Evolutionary conservation across 164 flowering plant species (phyloP), one percentile per base, ranked within the genome.

Genomic region (Tetrastigma voinierianum): DNA sequence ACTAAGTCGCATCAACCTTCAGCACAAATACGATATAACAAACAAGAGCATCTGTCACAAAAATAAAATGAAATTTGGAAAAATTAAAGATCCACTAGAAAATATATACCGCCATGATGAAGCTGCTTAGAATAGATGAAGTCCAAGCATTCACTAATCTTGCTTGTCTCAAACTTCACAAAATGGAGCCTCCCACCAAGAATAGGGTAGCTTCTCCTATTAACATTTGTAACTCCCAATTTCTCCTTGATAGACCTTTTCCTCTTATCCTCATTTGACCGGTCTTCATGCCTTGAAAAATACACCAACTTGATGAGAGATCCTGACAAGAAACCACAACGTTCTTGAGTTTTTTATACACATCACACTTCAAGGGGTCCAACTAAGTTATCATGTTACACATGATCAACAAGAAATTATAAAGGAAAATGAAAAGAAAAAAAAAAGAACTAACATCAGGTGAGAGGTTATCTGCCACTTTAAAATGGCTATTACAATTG

Each of bases 101-200:
- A 32, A 68, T 59, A 25, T 58, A 67, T 84, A 87, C 98, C 93
- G 56, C 95, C 88, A 71, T 79, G 68, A 68, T 95, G 98, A 73
- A 95, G 97, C 77, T 92, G 97, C 88, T 92, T 95, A 62, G 97
- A 92, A 62, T 73, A 55, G 40, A 95, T 92, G 65, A 95, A 95
- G 74, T 95, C 98, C 57, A 95, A 77, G 82, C 97, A 92, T 60
- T 92, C 96, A 67, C 82, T 87, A 10, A 95, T 82, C 80, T 95
- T 92, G 66, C 66, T 67, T n/a, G 99, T 92, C 83, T 95, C 99
- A 81, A 95, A 95, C 80, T 95, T 95, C 46, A 95, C 99, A 79
- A 95, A 95, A 85, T 95, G 99, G 52, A 95, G 91, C 59, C 97
- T 81, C 48, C 99, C 99, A 16, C 99, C 99, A 80, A 92, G 98